Conservation (phyloP, 805 yeast species). For the Maudiozyma barnettii region DNA sequence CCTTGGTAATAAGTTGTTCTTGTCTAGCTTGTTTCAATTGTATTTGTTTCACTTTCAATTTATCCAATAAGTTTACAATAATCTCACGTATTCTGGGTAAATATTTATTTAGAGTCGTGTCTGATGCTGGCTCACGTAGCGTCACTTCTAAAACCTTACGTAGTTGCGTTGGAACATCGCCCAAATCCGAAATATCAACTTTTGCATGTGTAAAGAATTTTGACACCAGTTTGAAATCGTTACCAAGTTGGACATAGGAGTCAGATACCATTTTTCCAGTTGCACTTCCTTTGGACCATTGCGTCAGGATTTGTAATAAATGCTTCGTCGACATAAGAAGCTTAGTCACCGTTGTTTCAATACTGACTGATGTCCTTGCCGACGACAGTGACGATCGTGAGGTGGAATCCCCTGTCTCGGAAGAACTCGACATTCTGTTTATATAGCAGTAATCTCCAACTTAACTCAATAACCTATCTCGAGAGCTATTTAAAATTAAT, state of each 20-base stretch:
- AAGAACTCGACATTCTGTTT: neutral
- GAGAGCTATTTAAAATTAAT: no score
- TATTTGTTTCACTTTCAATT: conserved; percentile 70
- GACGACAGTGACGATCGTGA: conserved; percentile 10
- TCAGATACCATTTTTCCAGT: conserved; percentile 80
- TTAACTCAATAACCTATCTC: no score
- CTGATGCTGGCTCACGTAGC: conserved; percentile 74
- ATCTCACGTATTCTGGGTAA: conserved; percentile 80
- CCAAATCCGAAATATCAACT: conserved; percentile 70
- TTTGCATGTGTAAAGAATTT: conserved; percentile 72
- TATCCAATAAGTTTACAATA: conserved; percentile 69
- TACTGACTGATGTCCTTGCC: conserved; percentile 30
- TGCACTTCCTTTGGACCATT: conserved; percentile 80
- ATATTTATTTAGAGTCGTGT: conserved; percentile 67
- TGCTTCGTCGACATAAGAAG: conserved; percentile 83
- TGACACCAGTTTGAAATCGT: conserved; percentile 81
- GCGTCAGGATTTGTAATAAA: conserved; percentile 72
- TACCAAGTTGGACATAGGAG: conserved; percentile 85
- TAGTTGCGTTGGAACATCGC: conserved; percentile 81
- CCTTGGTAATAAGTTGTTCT: conserved; percentile 7
- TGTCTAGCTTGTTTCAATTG: conserved; percentile 25
- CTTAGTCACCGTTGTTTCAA: conserved; percentile 70
- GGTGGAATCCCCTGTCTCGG: neutral
- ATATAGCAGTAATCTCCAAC: neutral
- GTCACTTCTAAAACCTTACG: conserved; percentile 80